phyloP scores from a whole-genome alignment of 1,284 basidiomycete species.

The Bondarzewia mesenterica region DNA sequence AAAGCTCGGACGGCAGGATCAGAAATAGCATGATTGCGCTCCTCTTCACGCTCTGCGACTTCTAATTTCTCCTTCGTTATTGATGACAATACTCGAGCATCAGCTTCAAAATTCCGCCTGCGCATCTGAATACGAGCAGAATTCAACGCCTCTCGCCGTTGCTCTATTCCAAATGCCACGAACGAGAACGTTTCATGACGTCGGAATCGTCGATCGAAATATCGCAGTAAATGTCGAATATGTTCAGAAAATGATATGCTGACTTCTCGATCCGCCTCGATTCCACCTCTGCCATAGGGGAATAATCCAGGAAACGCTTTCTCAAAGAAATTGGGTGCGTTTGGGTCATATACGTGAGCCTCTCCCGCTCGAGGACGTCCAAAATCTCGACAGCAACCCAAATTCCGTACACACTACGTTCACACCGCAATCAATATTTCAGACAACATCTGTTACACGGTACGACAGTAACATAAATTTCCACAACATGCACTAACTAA shows the following conservation, averaged over 20 bases:
- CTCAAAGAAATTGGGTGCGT: constrained; percentile 19
- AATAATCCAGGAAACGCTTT: constrained; percentile 28
- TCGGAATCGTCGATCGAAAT: constrained; percentile 26
- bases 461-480: too few relatives aligned
- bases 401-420: too few relatives aligned
- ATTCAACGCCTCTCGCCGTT: constrained; percentile 17
- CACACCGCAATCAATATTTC: too few relatives aligned
- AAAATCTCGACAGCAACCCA: too few relatives aligned
- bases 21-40: constrained; percentile 6
- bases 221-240: constrained; percentile 26
- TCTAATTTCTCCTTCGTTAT: constrained; percentile 13
- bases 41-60: constrained; percentile 9
- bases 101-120: constrained; percentile 7
- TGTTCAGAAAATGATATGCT: constrained; percentile 25
- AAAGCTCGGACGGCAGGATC: constrained; percentile 11
- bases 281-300: constrained; percentile 32
- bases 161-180: constrained; percentile 25
- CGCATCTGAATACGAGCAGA: constrained; percentile 11
- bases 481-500: too few relatives aligned
- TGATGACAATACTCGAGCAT: constrained; percentile 6
- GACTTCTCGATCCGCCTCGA: constrained; percentile 19
- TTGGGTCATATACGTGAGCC: constrained; percentile 21
- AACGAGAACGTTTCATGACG: constrained; percentile 25
- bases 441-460: too few relatives aligned
- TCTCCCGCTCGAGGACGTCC: constrained; percentile 1